A percentile compares a stretch with the other conserved stretches of the same genome.
phyloP scores from a whole-genome alignment of 208 protist species.

The Trypanosoma grayi region DNA sequence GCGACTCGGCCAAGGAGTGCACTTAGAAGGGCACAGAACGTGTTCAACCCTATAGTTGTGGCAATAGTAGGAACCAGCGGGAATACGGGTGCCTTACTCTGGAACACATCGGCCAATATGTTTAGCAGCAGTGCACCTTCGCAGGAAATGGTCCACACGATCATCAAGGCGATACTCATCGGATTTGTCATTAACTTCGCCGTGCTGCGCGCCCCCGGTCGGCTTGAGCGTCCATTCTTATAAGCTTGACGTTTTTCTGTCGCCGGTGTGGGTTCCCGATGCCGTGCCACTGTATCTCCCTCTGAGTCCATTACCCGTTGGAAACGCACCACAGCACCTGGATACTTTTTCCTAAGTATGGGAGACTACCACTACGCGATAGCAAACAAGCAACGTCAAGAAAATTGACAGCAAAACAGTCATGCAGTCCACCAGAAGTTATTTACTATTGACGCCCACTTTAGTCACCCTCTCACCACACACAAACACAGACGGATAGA shows the following conservation, averaged over 20 bases:
- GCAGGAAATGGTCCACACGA: constrained; percentile 42
- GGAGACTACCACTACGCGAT: background rate
- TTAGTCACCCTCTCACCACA: too few species aligned
- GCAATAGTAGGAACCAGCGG: constrained; percentile 36
- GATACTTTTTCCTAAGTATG: too few species aligned
- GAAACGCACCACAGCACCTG: too few species aligned
- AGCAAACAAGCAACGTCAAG: background rate
- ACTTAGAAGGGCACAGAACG: constrained; percentile 31
- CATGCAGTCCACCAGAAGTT: too few species aligned
- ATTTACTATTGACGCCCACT: too few species aligned
- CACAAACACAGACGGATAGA: constrained; percentile 1
- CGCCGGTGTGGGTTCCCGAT: too few species aligned
- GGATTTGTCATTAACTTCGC: constrained; percentile 25
- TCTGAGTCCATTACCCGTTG: too few species aligned
- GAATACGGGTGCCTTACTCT: constrained; percentile 39
- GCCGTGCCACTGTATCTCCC: too few species aligned
- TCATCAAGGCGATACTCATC: constrained; percentile 34
- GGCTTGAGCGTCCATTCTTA: background rate
- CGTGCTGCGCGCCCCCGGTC: background rate
- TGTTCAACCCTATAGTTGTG: constrained; percentile 34
- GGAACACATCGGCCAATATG: constrained; percentile 70
- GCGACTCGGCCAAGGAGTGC: constrained; percentile 41
- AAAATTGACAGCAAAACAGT: background rate
- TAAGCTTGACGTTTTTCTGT: too few species aligned
- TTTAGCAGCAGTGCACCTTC: constrained; percentile 41